Evolutionary conservation across 2,329 filamentous ascomycete species (phyloP).

Genomic region (Teratosphaeria epicoccoides): DNA sequence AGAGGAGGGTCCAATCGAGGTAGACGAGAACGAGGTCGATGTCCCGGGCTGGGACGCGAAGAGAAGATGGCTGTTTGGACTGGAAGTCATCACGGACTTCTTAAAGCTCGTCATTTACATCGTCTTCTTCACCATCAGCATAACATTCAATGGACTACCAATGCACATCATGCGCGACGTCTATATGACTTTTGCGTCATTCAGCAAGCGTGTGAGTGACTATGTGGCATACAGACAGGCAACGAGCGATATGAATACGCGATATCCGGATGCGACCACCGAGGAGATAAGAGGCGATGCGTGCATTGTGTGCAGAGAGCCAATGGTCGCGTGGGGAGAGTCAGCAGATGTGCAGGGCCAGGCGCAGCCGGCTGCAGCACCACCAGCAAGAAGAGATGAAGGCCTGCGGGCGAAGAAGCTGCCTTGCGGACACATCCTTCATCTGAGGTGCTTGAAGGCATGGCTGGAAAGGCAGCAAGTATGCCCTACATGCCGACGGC

Average conservation of each 20-base stretch:
- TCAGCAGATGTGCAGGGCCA: constrained; percentile 24
- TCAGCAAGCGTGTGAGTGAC: constrained; percentile 78
- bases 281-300: constrained; percentile 80
- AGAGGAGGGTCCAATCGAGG: constrained; percentile 50
- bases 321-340: constrained; percentile 73
- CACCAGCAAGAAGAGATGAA: constrained; percentile 52
- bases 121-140: constrained; percentile 84
- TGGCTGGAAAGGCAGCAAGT: constrained; percentile 97
- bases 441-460: constrained; percentile 87
- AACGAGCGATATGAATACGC: constrained; percentile 81
- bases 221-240: constrained; percentile 84
- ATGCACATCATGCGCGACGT: constrained; percentile 95
- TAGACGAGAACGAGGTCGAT: constrained; percentile 90
- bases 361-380: constrained; percentile 23
- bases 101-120: constrained; percentile 83
- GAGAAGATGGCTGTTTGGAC: constrained; percentile 78
- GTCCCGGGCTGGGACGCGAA: constrained; percentile 95
- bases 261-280: constrained; percentile 79
- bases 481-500: constrained; percentile 83
- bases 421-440: constrained; percentile 88
- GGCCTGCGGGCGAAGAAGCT: constrained; percentile 86
- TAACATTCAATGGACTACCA: constrained; percentile 87
- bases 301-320: constrained; percentile 94
- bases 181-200: constrained; percentile 86
- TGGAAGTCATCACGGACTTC: constrained; percentile 74